Base-by-base conservation (phyloP, 176 grass and related monocot species). In the Bothriochloa decipiens region DNA sequence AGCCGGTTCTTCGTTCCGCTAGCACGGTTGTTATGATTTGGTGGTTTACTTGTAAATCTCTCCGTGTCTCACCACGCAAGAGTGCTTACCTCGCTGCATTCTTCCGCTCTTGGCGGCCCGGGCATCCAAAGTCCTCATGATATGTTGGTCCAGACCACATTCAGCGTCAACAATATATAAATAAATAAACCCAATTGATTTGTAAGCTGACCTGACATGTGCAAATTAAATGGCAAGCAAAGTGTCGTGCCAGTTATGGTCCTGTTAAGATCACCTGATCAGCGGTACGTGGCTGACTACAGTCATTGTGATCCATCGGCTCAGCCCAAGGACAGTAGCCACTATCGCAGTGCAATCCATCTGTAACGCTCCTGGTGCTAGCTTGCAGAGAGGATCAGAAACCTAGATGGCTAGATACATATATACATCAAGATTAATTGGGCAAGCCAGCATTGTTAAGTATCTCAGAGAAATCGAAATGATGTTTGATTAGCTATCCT, bases 401-500 rank as follows among this genome's bases (percentile, higher is more conserved):
- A 43, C 68, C 68, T 71, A 43, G 68, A 7, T 45, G 16, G 49
- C 22, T 9, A 58, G 7, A 28, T 15, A 46, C 15, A 35, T 18
- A 18, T 73, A 74, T 46, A 49, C 71, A 50, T 74, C 72, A 32
- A 32, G 45, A 20, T 74, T 49, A 49, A 28, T 49, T 73, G 70
- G 37, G 11, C 68, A 14, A 25, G 20, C 2, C 39, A 71, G 39
- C 42, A 49, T 8, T 50, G 41, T 16, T 74, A 49, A 73, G 71
- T 49, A 29, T 50, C 29, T 32, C 43, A 27, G 25, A 50, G 17
- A 75, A 33, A 53, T 75, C 46, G 72, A 53, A 75, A 75, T 53
- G 72, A 75, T 75, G 50, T 27, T 75, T 52, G 46, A 53, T 75
- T 75, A 53, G 72, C 53, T 75, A 27, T 75, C 27, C 45, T 74